phyloP scores from a whole-genome alignment of 352 stramenopile genomes.

The Globisporangium nunn region DNA sequence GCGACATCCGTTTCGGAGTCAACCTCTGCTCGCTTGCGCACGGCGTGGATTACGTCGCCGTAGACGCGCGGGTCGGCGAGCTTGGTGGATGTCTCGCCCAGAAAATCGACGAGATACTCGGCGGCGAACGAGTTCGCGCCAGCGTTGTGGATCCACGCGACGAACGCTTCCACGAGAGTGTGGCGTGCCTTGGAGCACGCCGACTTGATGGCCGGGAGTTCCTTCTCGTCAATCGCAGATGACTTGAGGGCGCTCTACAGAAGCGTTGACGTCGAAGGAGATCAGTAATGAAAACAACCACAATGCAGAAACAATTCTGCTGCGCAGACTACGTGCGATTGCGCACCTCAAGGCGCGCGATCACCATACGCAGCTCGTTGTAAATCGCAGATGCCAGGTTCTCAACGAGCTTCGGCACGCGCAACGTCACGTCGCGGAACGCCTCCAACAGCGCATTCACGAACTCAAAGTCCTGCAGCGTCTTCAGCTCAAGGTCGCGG shows the following conservation, averaged over 20 bases:
- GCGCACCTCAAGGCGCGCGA: conserved; percentile 53
- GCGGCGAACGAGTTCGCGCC: conserved; percentile 23
- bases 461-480: conserved; percentile 52
- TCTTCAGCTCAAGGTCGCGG: conserved; percentile 20
- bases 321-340: no score
- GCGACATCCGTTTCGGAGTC: conserved; percentile 21
- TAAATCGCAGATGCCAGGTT: conserved; percentile 25
- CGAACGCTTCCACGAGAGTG: conserved; percentile 52
- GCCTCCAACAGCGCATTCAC: conserved; percentile 39
- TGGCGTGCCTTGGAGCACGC: conserved; percentile 52
- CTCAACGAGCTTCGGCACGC: conserved; percentile 20
- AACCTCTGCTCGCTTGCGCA: conserved; percentile 9
- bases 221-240: conserved; percentile 20
- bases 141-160: conserved; percentile 59
- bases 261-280: not conserved
- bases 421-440: conserved; percentile 46
- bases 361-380: conserved; percentile 31
- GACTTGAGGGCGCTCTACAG: conserved; percentile 21
- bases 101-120: conserved; percentile 30
- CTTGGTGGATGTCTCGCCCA: conserved; percentile 49
- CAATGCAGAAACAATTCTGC: no score
- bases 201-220: conserved; percentile 38
- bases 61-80: conserved; percentile 68
- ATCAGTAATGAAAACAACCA: not conserved
- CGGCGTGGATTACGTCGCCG: conserved; percentile 47